Evolutionary conservation across 1,284 basidiomycete species (phyloP).

Genomic region (Marasmius oreades): DNA sequence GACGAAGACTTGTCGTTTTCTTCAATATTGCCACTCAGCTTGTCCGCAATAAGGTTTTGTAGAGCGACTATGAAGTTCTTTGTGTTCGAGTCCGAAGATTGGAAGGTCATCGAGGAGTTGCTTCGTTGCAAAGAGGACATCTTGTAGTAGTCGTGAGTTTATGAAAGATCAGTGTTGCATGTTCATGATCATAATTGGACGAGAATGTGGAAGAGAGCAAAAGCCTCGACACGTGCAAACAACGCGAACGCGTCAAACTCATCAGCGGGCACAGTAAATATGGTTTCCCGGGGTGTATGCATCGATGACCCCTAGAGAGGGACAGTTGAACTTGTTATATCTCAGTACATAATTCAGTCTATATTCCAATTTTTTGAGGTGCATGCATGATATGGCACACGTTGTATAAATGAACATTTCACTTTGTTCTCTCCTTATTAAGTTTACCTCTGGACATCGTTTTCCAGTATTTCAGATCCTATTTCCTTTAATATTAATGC

Average conservation of each 20-base stretch:
- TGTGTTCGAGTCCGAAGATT: slow-evolving; percentile 9
- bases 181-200: background rate
- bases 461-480: no score
- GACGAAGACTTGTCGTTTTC: background rate
- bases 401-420: no score
- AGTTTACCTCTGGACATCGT: no score
- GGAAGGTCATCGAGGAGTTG: background rate
- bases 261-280: background rate
- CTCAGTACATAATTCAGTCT: no score
- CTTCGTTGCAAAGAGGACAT: background rate
- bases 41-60: background rate
- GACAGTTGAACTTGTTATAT: no score
- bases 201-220: background rate
- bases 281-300: no score
- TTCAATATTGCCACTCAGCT: background rate
- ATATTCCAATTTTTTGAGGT: no score
- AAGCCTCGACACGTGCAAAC: background rate
- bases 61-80: background rate
- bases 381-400: no score
- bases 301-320: no score
- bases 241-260: background rate
- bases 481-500: no score
- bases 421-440: no score
- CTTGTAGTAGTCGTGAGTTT: background rate
- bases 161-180: background rate